Evolutionary conservation across 2,329 filamentous ascomycete species (phyloP), one percentile per base, ranked within the genome.

Genomic region (Neodidymelliopsis sp.): DNA sequence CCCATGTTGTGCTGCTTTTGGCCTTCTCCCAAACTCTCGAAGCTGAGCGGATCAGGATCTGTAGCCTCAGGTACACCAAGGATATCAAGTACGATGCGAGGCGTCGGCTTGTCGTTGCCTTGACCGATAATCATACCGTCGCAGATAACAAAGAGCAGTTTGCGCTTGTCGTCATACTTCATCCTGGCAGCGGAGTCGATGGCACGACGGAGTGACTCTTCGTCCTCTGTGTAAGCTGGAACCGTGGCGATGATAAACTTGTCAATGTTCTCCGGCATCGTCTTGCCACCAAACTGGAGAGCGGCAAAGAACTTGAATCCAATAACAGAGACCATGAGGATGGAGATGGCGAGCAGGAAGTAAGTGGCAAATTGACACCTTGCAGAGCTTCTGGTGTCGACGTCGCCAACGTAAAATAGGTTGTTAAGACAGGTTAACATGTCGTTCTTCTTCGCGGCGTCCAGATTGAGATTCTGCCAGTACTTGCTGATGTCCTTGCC

Each of bases 91-190:
- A 99, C 92, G 60, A 99, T 99, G 54, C 92, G 86, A 31, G 94
- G 94, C 0, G 94, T 99, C 6, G 94, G 91, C 54, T 91, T 85
- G 72, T 99, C 94, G 75, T 99, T 99, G 67, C 94, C 94, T 77
- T 97, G 92, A 66, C 94, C 94, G 59, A 99, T 95, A 79, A 99
- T 99, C 93, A 99, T 97, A 75, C 94, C 94, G 68, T 99, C 94
- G 67, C 94, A 99, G 57, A 99, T 81, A 54, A 99, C 82, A 59
- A 96, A 85, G 19, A 99, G 80, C 10, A 99, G 82, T 79, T 99
- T 99, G 67, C 94, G 90, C 79, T 99, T 99, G 71, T 99, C 93
- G 66, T 99, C 94, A 69, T 99, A 99, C 60, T 86, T 87, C 91
- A 97, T 97, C 53, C 91, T 84, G 20, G 94, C 92, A 50, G 91